Evolutionary conservation across 2,329 filamentous ascomycete species (phyloP), one percentile per base, ranked within the genome.

Genomic region (Monilinia fructicola): DNA sequence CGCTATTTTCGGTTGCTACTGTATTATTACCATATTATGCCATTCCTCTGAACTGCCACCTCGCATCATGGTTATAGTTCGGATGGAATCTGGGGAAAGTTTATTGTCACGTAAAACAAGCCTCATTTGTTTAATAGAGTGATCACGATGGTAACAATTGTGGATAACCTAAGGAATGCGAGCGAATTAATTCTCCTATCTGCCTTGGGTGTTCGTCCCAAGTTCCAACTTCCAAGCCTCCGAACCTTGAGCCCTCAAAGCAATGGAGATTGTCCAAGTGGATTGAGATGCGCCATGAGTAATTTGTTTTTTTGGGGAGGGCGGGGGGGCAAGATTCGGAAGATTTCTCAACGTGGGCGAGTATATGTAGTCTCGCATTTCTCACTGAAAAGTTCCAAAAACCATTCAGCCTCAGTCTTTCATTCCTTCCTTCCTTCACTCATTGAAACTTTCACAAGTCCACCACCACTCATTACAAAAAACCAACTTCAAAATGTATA

Each of bases 401-500:
- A 60, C 21, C 56, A 60, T 60, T 28, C 44, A 50, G 21, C 28
- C 42, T 60, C 56, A 60, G 56, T 56, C 50, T 54, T 21, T 55
- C 50, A 23, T 58, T 46, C 21, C 21, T 56, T 48, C 31, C 9
- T 59, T 23, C 35, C 54, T 38, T 18, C 28, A 31, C 28, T 18
- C 23, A 54, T 56, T 50, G 23, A 26, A 6, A 21, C 21, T 48
- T 48, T 52, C 31, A 28, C 35, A 50, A 60, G 11, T 40, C 31
- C 42, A 21, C 16, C 42, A 38, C 16, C 21, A 38, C 16, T 46
- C 42, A 48, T 28, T 4, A 46, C 5, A 12, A 35, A 50, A 10
- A 48, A 18, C 31, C 31, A 42, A 14, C 28, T 23, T 38, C 42
- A 65, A 52, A 42, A 65, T 65, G 63, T 26, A 40, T 52, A 38